phyloP scores from a whole-genome alignment of 257 asterid genomes.

The Scutellaria barbata region DNA sequence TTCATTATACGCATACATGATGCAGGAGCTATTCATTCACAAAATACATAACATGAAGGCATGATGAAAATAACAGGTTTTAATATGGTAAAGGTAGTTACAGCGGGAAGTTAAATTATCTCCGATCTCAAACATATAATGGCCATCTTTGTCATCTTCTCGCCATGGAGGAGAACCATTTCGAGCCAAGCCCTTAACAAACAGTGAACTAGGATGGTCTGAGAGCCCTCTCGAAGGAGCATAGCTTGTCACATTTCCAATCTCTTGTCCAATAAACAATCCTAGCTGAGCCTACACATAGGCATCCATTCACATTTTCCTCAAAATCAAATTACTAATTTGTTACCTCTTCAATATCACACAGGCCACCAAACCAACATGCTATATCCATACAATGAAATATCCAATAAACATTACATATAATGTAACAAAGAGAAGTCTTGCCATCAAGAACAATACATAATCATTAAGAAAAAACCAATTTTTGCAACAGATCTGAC shows the following conservation, averaged over 20 bases:
- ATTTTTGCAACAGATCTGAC: background rate
- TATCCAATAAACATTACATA: too few relatives aligned
- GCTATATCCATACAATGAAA: conserved; percentile 15
- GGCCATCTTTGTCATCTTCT: conserved; percentile 98
- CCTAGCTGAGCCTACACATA: conserved; percentile 99
- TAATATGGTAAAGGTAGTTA: conserved; percentile 67
- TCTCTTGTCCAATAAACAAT: conserved; percentile 83
- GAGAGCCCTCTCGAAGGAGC: conserved; percentile 65
- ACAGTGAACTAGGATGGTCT: conserved; percentile 59
- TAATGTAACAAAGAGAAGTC: background rate
- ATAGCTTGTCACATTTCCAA: conserved; percentile 81
- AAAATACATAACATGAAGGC: background rate
- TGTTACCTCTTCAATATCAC: conserved; percentile 46
- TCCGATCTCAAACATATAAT: conserved; percentile 95
- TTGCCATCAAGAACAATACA: background rate
- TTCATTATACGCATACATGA: background rate
- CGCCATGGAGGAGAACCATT: conserved; percentile 88
- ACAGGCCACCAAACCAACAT: conserved; percentile 29
- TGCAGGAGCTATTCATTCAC: conserved; percentile 5
- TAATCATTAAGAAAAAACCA: background rate
- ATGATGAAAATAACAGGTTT: conserved; percentile 32
- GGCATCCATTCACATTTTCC: conserved; percentile 68
- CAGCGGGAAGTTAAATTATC: conserved; percentile 96
- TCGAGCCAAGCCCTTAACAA: conserved; percentile 71
- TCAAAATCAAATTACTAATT: conserved; percentile 46